Base-by-base conservation (phyloP, 2,329 filamentous ascomycete species). In the Hypoxylon sp. region DNA sequence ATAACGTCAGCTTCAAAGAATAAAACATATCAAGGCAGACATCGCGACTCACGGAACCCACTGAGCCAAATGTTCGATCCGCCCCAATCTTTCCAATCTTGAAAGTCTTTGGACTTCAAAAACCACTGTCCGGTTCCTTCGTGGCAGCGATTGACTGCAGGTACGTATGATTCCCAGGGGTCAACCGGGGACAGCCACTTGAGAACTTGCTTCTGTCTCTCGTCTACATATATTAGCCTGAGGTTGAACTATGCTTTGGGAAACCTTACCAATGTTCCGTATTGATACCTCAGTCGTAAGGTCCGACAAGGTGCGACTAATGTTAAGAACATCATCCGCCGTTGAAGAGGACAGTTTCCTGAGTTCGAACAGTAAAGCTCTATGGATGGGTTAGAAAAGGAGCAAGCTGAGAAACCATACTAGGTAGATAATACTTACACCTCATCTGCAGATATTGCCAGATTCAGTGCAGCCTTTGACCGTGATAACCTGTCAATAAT, bases 181-280 rank as follows among this genome's bases (percentile, higher is more conserved):
- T 51, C 47, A 3, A 51, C 13, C 13, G 38, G 38, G 8, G 47
- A 51, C 16, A 51, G 27, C 47, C 47, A 51, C 31, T 37, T 36
- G 30, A 51, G 23, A 25, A 51, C 31, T 32, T 31, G 5, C 20
- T 44, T 17, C 8, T 34, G 29, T 11, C 15, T n/a, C 17, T 44
- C 30, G 5, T 17, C 47, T 51, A 19, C 26, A 20, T 13, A 8
- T n/a, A 26, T 44, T 20, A 44, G 25, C 23, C n/a, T n/a, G n/a
- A n/a, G n/a, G n/a, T n/a, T n/a, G n/a, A n/a, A n/a, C n/a, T n/a
- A n/a, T n/a, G n/a, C n/a, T n/a, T n/a, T n/a, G n/a, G n/a, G n/a
- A n/a, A n/a, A n/a, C 8, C 36, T 38, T 3, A 38, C 36, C 19
- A 12, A 38, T 38, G 19, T 38, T 27, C n/a, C 15, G 36, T 2